Conservation (phyloP, 306 rosid species). For the Hippophae rhamnoides region DNA sequence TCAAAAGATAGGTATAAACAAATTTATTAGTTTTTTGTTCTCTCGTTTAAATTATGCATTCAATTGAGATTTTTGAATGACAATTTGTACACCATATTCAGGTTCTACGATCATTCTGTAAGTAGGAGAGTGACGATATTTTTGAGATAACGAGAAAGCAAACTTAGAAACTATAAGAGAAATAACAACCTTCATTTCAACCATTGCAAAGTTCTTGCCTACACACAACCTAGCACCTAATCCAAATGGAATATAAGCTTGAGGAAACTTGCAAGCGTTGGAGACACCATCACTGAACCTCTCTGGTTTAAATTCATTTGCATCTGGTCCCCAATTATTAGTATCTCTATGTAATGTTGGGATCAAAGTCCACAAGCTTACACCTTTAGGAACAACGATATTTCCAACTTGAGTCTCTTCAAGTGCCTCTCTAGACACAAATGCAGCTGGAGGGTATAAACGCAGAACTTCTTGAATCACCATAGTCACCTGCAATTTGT, state of each 20-base stretch:
- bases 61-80: slow-evolving; percentile 27
- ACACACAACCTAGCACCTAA: slow-evolving; percentile 65
- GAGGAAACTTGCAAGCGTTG: slow-evolving; percentile 62
- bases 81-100: slow-evolving; percentile 47
- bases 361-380: slow-evolving; percentile 69
- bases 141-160: slow-evolving; percentile 55
- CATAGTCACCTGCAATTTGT: slow-evolving; percentile 37
- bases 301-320: slow-evolving; percentile 71
- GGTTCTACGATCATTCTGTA: slow-evolving; percentile 83
- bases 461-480: slow-evolving; percentile 82
- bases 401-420: slow-evolving; percentile 55
- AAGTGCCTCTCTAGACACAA: slow-evolving; percentile 85
- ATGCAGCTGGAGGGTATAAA: slow-evolving; percentile 81
- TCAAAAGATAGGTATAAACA: too few species aligned
- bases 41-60: not conserved
- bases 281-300: slow-evolving; percentile 71
- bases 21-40: too few species aligned
- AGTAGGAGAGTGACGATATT: slow-evolving; percentile 61
- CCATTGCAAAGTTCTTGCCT: slow-evolving; percentile 80
- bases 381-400: slow-evolving; percentile 59
- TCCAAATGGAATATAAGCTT: slow-evolving; percentile 72
- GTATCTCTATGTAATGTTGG: slow-evolving; percentile 70
- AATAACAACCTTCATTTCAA: slow-evolving; percentile 47
- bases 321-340: slow-evolving; percentile 77
- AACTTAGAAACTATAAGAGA: slow-evolving; percentile 43